phyloP scores from a whole-genome alignment of 495 filamentous ascomycete species.

The Chlorociboria aeruginascens region DNA sequence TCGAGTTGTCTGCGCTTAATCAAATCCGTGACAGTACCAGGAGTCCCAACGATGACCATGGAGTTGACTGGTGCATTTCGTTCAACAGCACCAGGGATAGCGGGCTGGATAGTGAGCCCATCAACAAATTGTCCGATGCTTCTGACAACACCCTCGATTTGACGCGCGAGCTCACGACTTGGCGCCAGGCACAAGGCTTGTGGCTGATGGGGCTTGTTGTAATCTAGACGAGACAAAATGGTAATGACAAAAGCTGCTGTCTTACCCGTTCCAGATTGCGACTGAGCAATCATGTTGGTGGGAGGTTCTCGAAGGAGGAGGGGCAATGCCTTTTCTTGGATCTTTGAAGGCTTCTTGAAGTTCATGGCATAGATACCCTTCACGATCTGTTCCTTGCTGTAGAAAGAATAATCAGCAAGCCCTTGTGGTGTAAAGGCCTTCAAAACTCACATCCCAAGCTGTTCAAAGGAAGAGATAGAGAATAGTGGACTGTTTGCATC shows the following conservation, averaged over 20 bases:
- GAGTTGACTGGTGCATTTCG: conserved; percentile 49
- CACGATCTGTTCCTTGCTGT: conserved; percentile 32
- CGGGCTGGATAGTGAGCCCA: conserved; percentile 57
- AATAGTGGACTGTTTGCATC: conserved; percentile 80
- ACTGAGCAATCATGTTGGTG: conserved; percentile 89
- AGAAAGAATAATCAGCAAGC: conserved; percentile 1
- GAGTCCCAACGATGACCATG: conserved; percentile 83
- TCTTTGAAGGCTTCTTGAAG: conserved; percentile 92
- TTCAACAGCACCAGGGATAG: conserved; percentile 63
- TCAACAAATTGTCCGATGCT: conserved; percentile 73
- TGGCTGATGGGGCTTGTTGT: conserved; percentile 49
- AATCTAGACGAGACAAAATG: conserved; percentile 73
- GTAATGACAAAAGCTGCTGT: conserved; percentile 94
- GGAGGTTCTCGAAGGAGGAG: conserved; percentile 75
- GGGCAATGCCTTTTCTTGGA: conserved; percentile 87
- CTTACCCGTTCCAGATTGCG: conserved; percentile 97
- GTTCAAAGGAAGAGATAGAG: conserved; percentile 74
- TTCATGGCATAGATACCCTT: conserved; percentile 62
- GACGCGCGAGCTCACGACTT: conserved; percentile 87
- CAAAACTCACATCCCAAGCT: conserved; percentile 65
- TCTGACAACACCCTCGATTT: conserved; percentile 75
- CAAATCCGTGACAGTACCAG: conserved; percentile 82
- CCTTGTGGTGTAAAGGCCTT: neutral
- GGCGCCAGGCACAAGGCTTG: conserved; percentile 88
- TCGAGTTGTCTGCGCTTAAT: conserved; percentile 61